These are phyloP conservation scores for Fusarium annulatum DNA, from an alignment of 2,329 filamentous ascomycete species.

Conservation along the genomic window DNA sequence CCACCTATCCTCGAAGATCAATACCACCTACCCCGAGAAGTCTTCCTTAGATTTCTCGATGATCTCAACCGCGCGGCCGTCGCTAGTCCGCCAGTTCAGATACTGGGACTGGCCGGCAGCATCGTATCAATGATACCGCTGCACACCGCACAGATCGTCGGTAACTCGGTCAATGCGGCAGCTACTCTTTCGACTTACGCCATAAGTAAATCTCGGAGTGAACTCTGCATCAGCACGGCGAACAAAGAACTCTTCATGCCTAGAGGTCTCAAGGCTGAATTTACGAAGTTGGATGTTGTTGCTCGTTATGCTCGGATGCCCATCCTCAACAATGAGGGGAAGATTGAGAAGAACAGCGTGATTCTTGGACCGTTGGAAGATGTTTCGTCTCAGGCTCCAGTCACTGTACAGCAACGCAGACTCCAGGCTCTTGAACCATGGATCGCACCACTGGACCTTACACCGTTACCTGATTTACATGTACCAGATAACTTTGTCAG, in stretches of 20 bases:
- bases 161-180: background rate
- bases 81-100: background rate
- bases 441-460: background rate
- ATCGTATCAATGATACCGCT: background rate
- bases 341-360: background rate
- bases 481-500: background rate
- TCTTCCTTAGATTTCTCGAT: background rate
- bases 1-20: background rate
- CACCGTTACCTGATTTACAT: background rate
- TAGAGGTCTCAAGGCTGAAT: background rate
- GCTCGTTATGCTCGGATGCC: background rate
- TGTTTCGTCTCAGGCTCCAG: rapidly evolving
- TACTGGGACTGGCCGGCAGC: background rate
- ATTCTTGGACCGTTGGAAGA: background rate
- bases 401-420: background rate
- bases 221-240: background rate
- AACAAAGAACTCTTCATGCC: background rate
- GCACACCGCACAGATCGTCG: background rate
- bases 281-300: background rate
- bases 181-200: background rate
- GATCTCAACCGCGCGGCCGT: background rate
- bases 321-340: background rate
- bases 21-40: background rate
- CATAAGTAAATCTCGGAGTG: background rate
- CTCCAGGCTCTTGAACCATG: background rate